phyloP scores from a whole-genome alignment of 192 early-diverging fungal genomes.

The Coemansia umbellata region DNA sequence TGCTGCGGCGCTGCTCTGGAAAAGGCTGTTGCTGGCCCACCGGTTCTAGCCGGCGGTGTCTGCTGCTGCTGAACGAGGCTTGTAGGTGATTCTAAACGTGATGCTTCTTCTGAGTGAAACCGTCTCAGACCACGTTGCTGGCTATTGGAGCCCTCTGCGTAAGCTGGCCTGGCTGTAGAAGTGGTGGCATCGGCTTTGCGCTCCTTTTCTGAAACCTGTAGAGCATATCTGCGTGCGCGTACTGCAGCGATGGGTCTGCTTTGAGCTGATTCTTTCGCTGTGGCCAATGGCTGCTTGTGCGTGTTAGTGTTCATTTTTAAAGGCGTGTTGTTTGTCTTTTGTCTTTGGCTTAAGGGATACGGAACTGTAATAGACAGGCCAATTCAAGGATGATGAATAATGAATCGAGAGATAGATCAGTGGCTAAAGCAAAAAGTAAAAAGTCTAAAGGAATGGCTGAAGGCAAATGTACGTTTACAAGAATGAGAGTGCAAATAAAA shows the following conservation, averaged over 20 bases:
- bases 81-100: background rate
- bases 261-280: no score
- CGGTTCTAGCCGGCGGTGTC: background rate
- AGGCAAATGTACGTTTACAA: no score
- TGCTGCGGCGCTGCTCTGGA: conserved; percentile 2
- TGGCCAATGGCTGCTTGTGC: no score
- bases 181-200: background rate
- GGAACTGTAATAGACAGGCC: no score
- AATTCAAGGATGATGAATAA: no score
- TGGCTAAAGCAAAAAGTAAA: no score
- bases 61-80: background rate
- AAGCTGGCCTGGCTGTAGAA: background rate
- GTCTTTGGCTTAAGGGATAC: no score
- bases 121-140: conserved; percentile 12
- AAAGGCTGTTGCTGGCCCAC: background rate
- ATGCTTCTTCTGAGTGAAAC: conserved; percentile 14
- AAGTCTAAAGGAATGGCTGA: no score
- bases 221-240: conserved; percentile 20
- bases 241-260: conserved; percentile 15
- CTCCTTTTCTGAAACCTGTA: background rate
- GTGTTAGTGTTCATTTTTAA: no score
- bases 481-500: no score
- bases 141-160: background rate
- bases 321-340: no score
- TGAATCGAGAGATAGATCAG: no score